Base-by-base conservation (phyloP, 2,329 filamentous ascomycete genomes). In the Nannizziopsis barbatae region DNA sequence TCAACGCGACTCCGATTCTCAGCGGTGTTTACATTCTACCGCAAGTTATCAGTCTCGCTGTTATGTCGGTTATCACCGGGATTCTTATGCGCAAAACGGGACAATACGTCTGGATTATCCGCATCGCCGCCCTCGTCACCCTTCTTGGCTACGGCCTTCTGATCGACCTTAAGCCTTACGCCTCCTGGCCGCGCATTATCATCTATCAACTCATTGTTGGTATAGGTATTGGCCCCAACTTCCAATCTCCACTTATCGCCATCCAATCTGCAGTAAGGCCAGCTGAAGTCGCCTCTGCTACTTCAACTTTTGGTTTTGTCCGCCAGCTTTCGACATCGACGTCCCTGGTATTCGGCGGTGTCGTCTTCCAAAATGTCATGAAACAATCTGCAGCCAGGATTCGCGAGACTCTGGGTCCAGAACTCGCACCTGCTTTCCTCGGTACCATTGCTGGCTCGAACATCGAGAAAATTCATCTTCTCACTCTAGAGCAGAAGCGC, bases 1-100 rank as follows among this genome's bases (percentile, higher is more conserved):
- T 86, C 38, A 75, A 83, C 43, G 79, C 79, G 1, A 73, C 75
- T 0, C 82, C 86, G 0, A 75, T 89, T 32, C 68, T 83, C 27
- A 84, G 80, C 1, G 86, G 86, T 43, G 79, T 89, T 42, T 86
- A 86, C 59, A 64, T 87, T 12, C 72, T 92, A 11, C 82, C 86
- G 0, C 79, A 77, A 53, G 83, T 83, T 7, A 60, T 90, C 31
- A 73, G 80, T 1, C 68, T 86, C 2, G 85, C 83, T 0, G 54
- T 85, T 52, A 62, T 75, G 30, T 85, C 83, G 0, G 75, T 75
- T 5, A 57, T 59, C 2, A 75, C 75, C 35, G 83, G 78, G 53
- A 77, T 86, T 67, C 76, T 84, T 60, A 83, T 84, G 56, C 83
- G 83, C 49, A 89, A 79, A 61, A 84, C 80, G 0, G 83, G 83